These are phyloP conservation scores for Globisporangium cederbergense DNA, from an alignment of 352 stramenopile species.

Conservation along the genomic window DNA sequence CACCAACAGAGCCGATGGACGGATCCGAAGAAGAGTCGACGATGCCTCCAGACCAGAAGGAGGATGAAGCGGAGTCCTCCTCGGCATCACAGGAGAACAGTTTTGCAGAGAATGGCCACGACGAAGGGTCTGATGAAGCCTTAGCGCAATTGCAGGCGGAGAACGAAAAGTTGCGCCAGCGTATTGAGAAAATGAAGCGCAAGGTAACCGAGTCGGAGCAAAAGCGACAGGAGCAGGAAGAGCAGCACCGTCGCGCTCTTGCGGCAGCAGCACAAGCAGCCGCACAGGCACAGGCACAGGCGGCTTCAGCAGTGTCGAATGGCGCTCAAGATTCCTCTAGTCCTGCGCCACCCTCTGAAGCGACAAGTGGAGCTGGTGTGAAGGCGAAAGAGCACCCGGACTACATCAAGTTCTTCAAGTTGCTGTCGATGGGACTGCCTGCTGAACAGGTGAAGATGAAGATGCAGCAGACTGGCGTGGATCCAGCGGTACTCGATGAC, in stretches of 20 bases:
- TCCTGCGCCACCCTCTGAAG: constrained; percentile 17
- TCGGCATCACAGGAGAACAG: constrained; percentile 26
- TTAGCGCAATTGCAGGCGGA: constrained; percentile 60
- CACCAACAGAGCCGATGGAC: constrained; percentile 49
- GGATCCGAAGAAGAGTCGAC: constrained; percentile 51
- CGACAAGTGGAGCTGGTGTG: constrained; percentile 31
- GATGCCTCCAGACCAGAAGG: constrained; percentile 33
- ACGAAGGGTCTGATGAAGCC: constrained; percentile 23
- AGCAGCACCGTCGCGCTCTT: constrained; percentile 38
- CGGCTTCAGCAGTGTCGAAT: constrained; percentile 12
- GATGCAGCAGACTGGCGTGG: constrained; percentile 70
- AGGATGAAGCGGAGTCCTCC: constrained; percentile 33
- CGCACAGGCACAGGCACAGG: constrained; percentile 8
- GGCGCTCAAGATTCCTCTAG: constrained; percentile 2
- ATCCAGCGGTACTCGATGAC: constrained; percentile 63
- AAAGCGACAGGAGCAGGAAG: constrained; percentile 47
- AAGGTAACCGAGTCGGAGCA: constrained; percentile 59
- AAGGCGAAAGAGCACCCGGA: constrained; percentile 69
- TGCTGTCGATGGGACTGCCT: constrained; percentile 76
- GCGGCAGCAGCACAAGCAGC: constrained; percentile 12
- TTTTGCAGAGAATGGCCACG: neutral
- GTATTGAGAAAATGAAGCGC: constrained; percentile 72
- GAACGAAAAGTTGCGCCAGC: constrained; percentile 71
- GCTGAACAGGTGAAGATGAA: constrained; percentile 85
- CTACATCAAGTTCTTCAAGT: constrained; percentile 82